Conservation (phyloP, 139 green algal genomes). For the Ostreobium quekettii region DNA sequence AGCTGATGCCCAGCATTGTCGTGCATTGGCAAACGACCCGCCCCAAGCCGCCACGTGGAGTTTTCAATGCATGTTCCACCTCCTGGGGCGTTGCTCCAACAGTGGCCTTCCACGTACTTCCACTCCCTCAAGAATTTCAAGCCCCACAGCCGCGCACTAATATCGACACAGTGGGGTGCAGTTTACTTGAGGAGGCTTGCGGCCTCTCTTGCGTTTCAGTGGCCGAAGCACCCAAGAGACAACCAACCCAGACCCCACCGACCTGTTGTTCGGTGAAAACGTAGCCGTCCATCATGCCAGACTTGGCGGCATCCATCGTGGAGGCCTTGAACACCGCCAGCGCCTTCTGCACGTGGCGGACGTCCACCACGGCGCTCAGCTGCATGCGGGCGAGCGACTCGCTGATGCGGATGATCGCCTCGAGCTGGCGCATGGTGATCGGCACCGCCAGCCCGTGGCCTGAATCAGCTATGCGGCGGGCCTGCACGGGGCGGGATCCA, state of each 20-base stretch:
- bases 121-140: neutral
- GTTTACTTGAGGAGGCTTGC: too few relatives aligned
- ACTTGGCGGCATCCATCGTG: constrained; percentile 69
- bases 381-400: constrained; percentile 91
- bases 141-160: neutral
- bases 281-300: constrained; percentile 50
- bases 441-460: constrained; percentile 59
- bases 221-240: neutral
- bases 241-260: neutral
- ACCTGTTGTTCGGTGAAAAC: constrained; percentile 64
- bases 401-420: constrained; percentile 88
- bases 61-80: neutral
- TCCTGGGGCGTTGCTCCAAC: neutral
- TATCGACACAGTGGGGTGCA: neutral
- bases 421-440: constrained; percentile 94
- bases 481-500: constrained; percentile 37
- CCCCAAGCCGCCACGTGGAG: too few relatives aligned
- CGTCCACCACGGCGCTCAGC: constrained; percentile 51
- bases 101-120: neutral
- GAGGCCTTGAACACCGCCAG: constrained; percentile 74
- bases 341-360: constrained; percentile 69
- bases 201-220: neutral
- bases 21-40: too few relatives aligned
- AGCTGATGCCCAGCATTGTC: too few relatives aligned
- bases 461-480: constrained; percentile 26